These are phyloP conservation scores for Aspergillus campestris DNA, from an alignment of 495 filamentous ascomycete species.

Conservation along the genomic window DNA sequence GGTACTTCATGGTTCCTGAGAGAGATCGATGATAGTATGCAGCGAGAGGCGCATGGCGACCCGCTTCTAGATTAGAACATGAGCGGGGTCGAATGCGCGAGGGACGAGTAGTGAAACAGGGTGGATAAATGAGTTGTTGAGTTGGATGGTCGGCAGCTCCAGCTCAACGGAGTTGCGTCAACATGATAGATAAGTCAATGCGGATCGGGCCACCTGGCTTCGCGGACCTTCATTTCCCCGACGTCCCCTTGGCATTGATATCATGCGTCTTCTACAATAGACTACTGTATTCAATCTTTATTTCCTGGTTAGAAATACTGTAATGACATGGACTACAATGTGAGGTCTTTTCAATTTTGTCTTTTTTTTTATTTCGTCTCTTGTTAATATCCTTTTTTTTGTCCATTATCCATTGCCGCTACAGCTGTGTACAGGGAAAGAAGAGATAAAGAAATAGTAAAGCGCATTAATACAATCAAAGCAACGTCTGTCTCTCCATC, in stretches of 20 bases:
- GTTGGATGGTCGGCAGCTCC: background rate
- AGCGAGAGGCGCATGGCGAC: slow-evolving; percentile 37
- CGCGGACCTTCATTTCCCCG: slow-evolving; percentile 38
- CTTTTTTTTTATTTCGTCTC: slow-evolving; percentile 12
- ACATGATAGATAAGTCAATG: background rate
- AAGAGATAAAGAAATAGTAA: slow-evolving; percentile 3
- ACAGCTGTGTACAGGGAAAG: slow-evolving; percentile 20
- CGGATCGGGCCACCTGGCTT: slow-evolving; percentile 37
- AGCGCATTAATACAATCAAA: background rate
- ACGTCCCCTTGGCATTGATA: slow-evolving; percentile 1
- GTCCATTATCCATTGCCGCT: slow-evolving; percentile 11
- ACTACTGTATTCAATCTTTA: background rate
- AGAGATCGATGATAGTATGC: slow-evolving; percentile 10
- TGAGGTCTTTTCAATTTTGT: slow-evolving; percentile 6
- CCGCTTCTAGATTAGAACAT: slow-evolving; percentile 2
- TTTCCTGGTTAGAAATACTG: background rate
- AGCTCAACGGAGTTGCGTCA: too few species aligned
- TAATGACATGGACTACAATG: background rate
- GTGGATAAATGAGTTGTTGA: background rate
- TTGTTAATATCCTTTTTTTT: slow-evolving; percentile 9
- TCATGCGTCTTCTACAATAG: background rate
- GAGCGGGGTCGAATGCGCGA: background rate
- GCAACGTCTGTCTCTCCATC: too few species aligned
- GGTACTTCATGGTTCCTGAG: slow-evolving; percentile 33
- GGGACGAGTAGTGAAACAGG: background rate